Evolutionary conservation across 2,329 filamentous ascomycete species (phyloP).

Genomic region (Colletotrichum camelliae): DNA sequence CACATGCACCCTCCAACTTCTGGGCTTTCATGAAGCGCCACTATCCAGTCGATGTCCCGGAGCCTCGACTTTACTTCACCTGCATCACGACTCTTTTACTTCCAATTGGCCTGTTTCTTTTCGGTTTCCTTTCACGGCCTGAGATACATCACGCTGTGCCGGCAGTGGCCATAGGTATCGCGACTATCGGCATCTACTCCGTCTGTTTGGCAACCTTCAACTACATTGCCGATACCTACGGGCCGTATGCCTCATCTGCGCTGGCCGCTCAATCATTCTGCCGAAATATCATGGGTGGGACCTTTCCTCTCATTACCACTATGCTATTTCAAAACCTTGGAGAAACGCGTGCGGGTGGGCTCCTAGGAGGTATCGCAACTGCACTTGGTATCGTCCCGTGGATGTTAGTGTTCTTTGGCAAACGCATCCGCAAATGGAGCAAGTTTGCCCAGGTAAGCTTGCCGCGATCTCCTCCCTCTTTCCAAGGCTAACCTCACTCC

Average conservation of each 20-base stretch:
- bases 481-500: neutral
- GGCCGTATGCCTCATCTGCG: neutral
- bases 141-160: neutral
- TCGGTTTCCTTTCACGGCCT: neutral
- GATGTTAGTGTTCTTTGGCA: neutral
- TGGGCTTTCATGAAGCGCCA: neutral
- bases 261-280: neutral
- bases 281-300: neutral
- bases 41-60: neutral
- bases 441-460: neutral
- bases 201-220: neutral
- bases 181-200: neutral
- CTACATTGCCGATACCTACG: neutral
- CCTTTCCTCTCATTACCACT: neutral
- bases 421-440: neutral
- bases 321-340: neutral
- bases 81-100: neutral
- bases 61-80: neutral
- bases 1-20: neutral
- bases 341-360: neutral
- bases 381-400: neutral
- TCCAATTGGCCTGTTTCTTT: neutral
- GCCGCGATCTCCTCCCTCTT: neutral
- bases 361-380: neutral
- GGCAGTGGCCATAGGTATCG: neutral